Base-by-base conservation (phyloP, 306 rosid genomes). In the Spatholobus suberectus region DNA sequence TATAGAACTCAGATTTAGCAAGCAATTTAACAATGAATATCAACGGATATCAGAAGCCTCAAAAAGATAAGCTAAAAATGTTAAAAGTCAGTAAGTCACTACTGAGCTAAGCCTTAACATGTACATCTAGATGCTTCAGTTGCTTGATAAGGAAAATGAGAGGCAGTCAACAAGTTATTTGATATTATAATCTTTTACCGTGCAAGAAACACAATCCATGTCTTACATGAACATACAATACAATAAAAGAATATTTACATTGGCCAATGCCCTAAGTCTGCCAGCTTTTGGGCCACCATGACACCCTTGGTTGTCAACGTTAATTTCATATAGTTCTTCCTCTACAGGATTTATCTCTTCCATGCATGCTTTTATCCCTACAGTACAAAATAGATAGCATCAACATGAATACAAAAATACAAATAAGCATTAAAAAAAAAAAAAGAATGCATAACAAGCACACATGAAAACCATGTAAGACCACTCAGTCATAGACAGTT, bases 351-450 rank as follows among this genome's bases (percentile, higher is more conserved):
- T 63, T 73, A 52, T 85, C 20, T 58, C 87, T 83, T 88, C 91
- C 74, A 91, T 85, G 89, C 95, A 90, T 73, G 92, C 97, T 78
- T 84, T 91, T 66, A 94, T 59, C 99, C 99, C 98, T 96, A 79
- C 89, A 89, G 82, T 65, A 23, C 76, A 82, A 82, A 84, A 82
- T 76, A 77, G 13, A 18, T 47, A 35, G 7, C 51, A 37, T 73
- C 59, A 52, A 44, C 71, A 76, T 46, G 47, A 72, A 38, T 18
- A 59, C n/a, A 13, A 41, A 26, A 70, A 27, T 54, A 70, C 52
- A 24, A 82, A 70, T 51, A 54, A 63, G 20, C 73, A 80, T 37
- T 14, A 29, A 26, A 38, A 46, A 44, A 72, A 26, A 23, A 35
- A 5, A 38, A 0, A 68, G 7, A 49, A 46, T 54, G 78, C 81